A percentile compares a stretch with the other conserved stretches of the same genome.
Conservation (phyloP, 345 rosid genomes). For the Sisymbrium irio region DNA sequence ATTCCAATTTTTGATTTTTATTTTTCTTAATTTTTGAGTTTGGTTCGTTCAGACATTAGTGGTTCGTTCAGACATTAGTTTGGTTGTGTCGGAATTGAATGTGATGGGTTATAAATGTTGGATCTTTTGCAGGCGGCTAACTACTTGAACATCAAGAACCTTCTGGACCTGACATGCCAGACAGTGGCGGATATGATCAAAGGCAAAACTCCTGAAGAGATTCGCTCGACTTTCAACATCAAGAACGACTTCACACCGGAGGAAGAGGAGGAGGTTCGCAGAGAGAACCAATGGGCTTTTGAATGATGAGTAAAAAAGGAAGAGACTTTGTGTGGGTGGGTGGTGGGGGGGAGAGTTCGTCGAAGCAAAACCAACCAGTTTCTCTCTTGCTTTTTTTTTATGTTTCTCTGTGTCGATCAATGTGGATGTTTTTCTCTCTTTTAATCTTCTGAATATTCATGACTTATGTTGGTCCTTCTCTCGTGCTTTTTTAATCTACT, state of each 20-base stretch:
- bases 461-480: constrained; percentile 1
- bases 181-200: constrained; percentile 69
- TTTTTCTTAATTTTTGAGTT: too few species aligned
- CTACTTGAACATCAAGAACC: constrained; percentile 48
- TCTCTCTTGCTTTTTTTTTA: neutral
- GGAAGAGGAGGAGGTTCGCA: constrained; percentile 59
- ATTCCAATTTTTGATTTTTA: neutral
- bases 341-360: neutral
- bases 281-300: constrained; percentile 74
- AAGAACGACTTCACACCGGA: constrained; percentile 51
- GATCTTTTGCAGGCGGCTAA: constrained; percentile 55
- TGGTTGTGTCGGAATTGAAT: too few species aligned
- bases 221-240: constrained; percentile 57
- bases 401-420: constrained; percentile 5
- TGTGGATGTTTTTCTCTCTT: constrained; percentile 2
- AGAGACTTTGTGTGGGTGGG: neutral
- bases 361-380: neutral
- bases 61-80: too few species aligned
- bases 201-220: constrained; percentile 65
- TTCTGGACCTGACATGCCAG: constrained; percentile 62
- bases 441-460: neutral
- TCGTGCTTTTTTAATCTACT: neutral
- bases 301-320: constrained; percentile 35
- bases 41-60: too few species aligned
- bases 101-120: neutral